These are phyloP conservation scores for Puccinia horiana DNA, from an alignment of 1,284 basidiomycete genomes.

Conservation along the genomic window DNA sequence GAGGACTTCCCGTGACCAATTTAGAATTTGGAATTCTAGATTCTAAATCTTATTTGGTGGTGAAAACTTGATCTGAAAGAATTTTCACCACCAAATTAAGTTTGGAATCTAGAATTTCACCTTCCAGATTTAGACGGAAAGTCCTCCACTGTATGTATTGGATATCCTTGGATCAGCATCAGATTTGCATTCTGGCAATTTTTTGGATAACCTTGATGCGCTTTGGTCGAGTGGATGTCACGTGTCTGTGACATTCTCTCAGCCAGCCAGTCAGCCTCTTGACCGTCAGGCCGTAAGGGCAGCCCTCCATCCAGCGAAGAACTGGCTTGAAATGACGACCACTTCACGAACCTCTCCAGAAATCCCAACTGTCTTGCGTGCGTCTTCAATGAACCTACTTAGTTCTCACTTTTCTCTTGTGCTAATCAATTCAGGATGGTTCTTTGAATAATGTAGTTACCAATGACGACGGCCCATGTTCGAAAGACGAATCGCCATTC, in stretches of 20 bases:
- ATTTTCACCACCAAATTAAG: no score
- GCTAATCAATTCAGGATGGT: not conserved
- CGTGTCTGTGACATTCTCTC: not conserved
- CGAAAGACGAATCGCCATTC: slow-evolving; percentile 42
- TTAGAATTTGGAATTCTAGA: no score
- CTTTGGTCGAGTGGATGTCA: not conserved
- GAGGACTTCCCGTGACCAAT: no score
- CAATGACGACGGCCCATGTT: slow-evolving; percentile 48
- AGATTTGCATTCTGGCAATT: no score
- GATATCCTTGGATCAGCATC: no score
- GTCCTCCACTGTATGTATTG: no score
- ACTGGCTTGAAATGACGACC: not conserved
- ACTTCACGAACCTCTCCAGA: not conserved
- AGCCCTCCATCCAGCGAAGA: not conserved
- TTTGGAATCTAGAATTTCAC: no score
- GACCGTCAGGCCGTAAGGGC: not conserved
- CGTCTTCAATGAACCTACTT: not conserved
- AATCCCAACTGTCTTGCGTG: slow-evolving; percentile 7
- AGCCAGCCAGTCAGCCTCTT: not conserved
- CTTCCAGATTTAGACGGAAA: no score
- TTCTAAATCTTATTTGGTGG: no score
- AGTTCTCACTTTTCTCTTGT: not conserved
- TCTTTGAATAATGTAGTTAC: slow-evolving; percentile 11
- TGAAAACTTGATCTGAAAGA: no score
- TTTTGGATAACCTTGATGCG: no score